Percentiles rank a stretch among this genome's conserved stretches.
These are phyloP conservation scores for Colletotrichum chlorophyti DNA, from an alignment of 2,329 filamentous ascomycete species.

Conservation along the genomic window DNA sequence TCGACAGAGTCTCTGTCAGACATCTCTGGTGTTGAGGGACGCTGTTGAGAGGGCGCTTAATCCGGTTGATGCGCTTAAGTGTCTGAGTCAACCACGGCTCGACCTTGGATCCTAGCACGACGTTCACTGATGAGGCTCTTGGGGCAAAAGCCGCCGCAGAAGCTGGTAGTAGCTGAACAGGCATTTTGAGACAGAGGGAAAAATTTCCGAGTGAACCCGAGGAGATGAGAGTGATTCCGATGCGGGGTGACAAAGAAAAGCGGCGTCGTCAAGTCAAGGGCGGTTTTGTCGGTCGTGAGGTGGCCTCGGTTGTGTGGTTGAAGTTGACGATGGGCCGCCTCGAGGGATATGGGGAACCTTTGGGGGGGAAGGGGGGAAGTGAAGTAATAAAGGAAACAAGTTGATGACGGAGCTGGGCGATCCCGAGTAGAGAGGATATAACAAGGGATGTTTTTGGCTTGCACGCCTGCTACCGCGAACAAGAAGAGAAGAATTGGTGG, in stretches of 20 bases:
- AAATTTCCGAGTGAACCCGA: constrained; percentile 27
- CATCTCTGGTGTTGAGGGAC: constrained; percentile 95
- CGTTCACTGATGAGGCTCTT: constrained; percentile 86
- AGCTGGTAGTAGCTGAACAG: constrained; percentile 89
- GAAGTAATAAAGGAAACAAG: constrained; percentile 50
- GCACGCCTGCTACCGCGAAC: constrained; percentile 67
- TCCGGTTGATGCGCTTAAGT: constrained; percentile 93
- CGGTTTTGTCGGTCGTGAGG: constrained; percentile 12
- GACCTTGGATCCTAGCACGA: constrained; percentile 89
- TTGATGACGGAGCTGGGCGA: constrained; percentile 58
- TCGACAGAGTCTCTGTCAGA: constrained; percentile 92
- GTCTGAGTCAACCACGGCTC: constrained; percentile 97
- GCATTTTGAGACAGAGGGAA: constrained; percentile 66
- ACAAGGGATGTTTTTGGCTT: constrained; percentile 58
- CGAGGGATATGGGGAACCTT: neutral
- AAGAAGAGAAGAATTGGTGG: constrained; percentile 63
- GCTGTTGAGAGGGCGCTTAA: constrained; percentile 97
- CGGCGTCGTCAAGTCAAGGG: constrained; percentile 11
- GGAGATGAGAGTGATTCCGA: constrained; percentile 20
- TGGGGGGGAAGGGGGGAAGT: constrained; percentile 38
- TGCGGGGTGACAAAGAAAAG: constrained; percentile 1
- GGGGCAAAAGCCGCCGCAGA: constrained; percentile 97
- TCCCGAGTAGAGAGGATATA: constrained; percentile 50
- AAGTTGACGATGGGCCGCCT: constrained; percentile 1
- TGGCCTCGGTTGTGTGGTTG: neutral